Conservation (phyloP, 2,329 filamentous ascomycete species). For the Pleoardoris graminearum region DNA sequence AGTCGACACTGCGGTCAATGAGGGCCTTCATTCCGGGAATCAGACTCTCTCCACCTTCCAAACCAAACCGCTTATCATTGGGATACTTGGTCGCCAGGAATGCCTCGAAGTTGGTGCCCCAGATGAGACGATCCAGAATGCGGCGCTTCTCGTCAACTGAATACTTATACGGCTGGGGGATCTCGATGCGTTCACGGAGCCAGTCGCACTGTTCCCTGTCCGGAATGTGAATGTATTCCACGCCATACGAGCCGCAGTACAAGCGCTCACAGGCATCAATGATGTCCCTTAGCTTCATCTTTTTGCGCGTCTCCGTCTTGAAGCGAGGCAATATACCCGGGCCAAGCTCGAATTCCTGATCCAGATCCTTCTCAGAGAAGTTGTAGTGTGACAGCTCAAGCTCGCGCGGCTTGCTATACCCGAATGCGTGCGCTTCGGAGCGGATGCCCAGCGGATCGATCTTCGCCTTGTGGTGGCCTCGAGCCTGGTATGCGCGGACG, state of each 20-base stretch:
- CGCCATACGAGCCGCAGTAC: conserved; percentile 96
- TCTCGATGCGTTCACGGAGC: conserved; percentile 92
- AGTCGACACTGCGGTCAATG: conserved; percentile 97
- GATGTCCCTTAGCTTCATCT: conserved; percentile 97
- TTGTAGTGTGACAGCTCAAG: conserved; percentile 91
- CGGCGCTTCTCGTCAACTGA: conserved; percentile 97
- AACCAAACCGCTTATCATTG: conserved; percentile 98
- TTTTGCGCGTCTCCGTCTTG: conserved; percentile 82
- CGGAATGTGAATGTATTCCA: conserved; percentile 99
- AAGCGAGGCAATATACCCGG: conserved; percentile 95
- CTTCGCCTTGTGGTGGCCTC: conserved; percentile 96
- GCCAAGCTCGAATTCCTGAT: conserved; percentile 87
- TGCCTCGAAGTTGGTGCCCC: conserved; percentile 95
- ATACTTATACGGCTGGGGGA: conserved; percentile 94
- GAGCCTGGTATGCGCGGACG: conserved; percentile 95
- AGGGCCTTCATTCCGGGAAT: conserved; percentile 99
- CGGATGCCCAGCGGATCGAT: conserved; percentile 96
- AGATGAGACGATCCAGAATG: conserved; percentile 95
- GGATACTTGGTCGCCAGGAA: conserved; percentile 98
- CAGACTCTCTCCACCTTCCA: conserved; percentile 94
- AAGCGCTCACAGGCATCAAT: conserved; percentile 90
- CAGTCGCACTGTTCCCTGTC: conserved; percentile 98
- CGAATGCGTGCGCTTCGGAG: conserved; percentile 79
- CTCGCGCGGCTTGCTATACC: conserved; percentile 88
- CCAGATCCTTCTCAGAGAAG: conserved; percentile 91